phyloP scores from a whole-genome alignment of 169 alveolate genomes.

The Cryptosporidium canis region DNA sequence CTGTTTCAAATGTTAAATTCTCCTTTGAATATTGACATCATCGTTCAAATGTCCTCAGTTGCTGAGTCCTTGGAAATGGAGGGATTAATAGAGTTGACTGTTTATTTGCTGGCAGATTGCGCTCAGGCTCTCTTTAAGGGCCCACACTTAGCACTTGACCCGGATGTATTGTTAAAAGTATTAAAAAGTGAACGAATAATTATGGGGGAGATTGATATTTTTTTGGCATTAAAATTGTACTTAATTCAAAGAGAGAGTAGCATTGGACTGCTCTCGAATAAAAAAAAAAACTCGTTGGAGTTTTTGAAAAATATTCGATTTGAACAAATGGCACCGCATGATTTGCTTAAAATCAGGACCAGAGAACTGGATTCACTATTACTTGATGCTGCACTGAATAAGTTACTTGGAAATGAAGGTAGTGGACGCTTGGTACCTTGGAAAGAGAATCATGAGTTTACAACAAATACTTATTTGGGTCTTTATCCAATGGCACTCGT shows the following conservation, averaged over 20 bases:
- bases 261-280: slow-evolving; percentile 29
- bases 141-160: slow-evolving; percentile 64
- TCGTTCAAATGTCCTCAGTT: slow-evolving; percentile 70
- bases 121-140: slow-evolving; percentile 70
- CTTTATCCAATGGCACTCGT: slow-evolving; percentile 43
- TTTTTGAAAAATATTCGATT: slow-evolving; percentile 51
- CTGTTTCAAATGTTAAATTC: slow-evolving; percentile 63
- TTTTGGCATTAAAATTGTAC: slow-evolving; percentile 34
- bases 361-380: slow-evolving; percentile 61
- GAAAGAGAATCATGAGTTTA: slow-evolving; percentile 49
- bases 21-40: slow-evolving; percentile 52
- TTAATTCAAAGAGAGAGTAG: slow-evolving; percentile 65
- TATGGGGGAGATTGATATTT: slow-evolving; percentile 64
- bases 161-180: slow-evolving; percentile 57
- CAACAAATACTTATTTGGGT: slow-evolving; percentile 36
- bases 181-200: slow-evolving; percentile 41
- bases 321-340: slow-evolving; percentile 73
- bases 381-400: slow-evolving; percentile 49
- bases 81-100: slow-evolving; percentile 39
- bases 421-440: slow-evolving; percentile 70
- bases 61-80: slow-evolving; percentile 71
- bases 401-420: slow-evolving; percentile 57
- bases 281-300: not conserved
- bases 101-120: slow-evolving; percentile 62
- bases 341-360: slow-evolving; percentile 39